These are phyloP conservation scores for Teunomyces stri DNA, from an alignment of 805 yeast species.

Conservation along the genomic window DNA sequence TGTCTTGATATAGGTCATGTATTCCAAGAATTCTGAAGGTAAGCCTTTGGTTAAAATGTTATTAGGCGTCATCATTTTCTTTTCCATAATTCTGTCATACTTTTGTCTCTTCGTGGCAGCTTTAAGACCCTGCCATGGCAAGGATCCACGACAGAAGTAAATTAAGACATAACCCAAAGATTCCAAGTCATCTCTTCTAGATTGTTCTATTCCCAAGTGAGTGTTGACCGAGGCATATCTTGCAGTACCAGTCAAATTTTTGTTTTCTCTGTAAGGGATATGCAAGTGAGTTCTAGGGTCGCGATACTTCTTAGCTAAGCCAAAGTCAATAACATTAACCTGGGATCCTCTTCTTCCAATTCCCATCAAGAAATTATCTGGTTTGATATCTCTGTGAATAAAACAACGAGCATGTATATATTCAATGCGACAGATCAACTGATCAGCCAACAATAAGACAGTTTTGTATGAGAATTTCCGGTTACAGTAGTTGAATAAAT, in stretches of 20 bases:
- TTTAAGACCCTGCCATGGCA: conserved; percentile 98
- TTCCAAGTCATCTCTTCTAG: conserved; percentile 95
- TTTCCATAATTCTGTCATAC: conserved; percentile 93
- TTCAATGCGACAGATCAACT: conserved; percentile 89
- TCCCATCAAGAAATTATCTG: conserved; percentile 83
- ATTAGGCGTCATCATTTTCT: conserved; percentile 86
- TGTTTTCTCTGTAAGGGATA: conserved; percentile 94
- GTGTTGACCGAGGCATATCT: conserved; percentile 94
- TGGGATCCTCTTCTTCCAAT: conserved; percentile 93
- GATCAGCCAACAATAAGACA: conserved; percentile 89
- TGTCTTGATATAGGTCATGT: conserved; percentile 84
- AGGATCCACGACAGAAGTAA: conserved; percentile 90
- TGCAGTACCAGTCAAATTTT: conserved; percentile 96
- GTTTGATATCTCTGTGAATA: conserved; percentile 80
- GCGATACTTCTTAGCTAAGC: conserved; percentile 88
- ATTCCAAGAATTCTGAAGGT: conserved; percentile 85
- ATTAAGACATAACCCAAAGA: conserved; percentile 91
- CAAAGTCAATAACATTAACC: conserved; percentile 91
- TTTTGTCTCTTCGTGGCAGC: conserved; percentile 97
- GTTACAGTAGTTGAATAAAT: conserved; percentile 92
- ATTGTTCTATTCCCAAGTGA: conserved; percentile 94
- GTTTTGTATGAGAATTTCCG: conserved; percentile 92
- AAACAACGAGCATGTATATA: conserved; percentile 94
- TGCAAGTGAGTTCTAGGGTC: conserved; percentile 93
- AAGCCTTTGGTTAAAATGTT: conserved; percentile 86